Percentiles rank a stretch among this genome's conserved stretches.
These are phyloP conservation scores for Cladophialophora psammophila DNA, from an alignment of 2,329 filamentous ascomycete species.

Conservation along the genomic window DNA sequence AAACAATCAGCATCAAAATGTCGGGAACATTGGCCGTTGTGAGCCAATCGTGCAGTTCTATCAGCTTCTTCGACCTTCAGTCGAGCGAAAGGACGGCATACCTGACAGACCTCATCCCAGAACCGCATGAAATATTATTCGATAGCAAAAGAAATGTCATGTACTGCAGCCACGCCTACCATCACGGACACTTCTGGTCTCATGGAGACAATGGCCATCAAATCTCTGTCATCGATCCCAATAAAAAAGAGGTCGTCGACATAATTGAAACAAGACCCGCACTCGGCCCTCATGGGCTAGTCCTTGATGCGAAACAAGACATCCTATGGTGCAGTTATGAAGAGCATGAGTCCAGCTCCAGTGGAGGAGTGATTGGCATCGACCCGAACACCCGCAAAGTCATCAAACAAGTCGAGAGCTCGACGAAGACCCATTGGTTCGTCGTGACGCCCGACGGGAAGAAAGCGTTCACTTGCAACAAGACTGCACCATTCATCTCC, in stretches of 20 bases:
- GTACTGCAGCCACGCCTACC: constrained; percentile 19
- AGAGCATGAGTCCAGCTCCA: not conserved
- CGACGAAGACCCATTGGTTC: constrained; percentile 18
- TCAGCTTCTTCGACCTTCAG: constrained; percentile 9
- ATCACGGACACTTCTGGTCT: constrained; percentile 9
- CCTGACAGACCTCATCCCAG: constrained; percentile 10
- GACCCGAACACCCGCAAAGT: constrained; percentile 1
- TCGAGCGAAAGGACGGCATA: constrained; percentile 3
- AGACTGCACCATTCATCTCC: constrained; percentile 10
- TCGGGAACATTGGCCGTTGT: constrained; percentile 7
- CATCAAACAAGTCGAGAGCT: constrained; percentile 7
- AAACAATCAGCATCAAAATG: not conserved
- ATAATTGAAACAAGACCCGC: constrained; percentile 11
- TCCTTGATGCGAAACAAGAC: not conserved
- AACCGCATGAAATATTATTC: constrained; percentile 5
- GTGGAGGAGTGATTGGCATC: constrained; percentile 7
- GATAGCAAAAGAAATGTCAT: constrained; percentile 2
- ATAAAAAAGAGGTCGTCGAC: constrained; percentile 7
- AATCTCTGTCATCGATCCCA: constrained; percentile 7
- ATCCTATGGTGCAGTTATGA: constrained; percentile 11
- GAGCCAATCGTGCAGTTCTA: constrained; percentile 8
- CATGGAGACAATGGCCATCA: constrained; percentile 2
- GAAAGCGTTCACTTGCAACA: constrained; percentile 10
- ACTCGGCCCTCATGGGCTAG: constrained; percentile 5
- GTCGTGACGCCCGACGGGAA: constrained; percentile 12